Evolutionary conservation across 225 moss, liverwort and hornwort species (phyloP), one percentile per base, ranked within the genome.

Genomic region (Thuidium tamariscinum): DNA sequence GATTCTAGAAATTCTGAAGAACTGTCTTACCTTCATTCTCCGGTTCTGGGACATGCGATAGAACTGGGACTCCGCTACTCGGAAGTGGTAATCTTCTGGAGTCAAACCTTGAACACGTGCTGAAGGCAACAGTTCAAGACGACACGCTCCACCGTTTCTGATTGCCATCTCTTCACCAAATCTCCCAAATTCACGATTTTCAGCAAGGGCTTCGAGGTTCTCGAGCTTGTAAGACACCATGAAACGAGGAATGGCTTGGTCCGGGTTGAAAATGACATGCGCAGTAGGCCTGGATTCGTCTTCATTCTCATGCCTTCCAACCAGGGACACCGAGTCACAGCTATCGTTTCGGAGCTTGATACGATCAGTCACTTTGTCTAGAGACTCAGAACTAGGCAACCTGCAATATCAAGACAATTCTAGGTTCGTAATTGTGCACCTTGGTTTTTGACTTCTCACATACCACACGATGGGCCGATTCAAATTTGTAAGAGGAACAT

Each of bases 11-110:
- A 34, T 74, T 74, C 34, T 65, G 80, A 77, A 19, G 59, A 81
- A 46, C 48, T 22, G 27, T 21, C 56, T 56, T 60, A 90, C 90
- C 90, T 71, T 85, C 52, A 2, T 23, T 11, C 0, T 27, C 72
- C 74, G 79, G 63, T 86, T 84, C 42, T 13, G 10, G 41, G 89
- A 93, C 91, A 88, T 90, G 44, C 91, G 87, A 26, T 73, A 84
- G 83, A 93, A 91, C 49, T 93, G 90, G 19, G 93, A 90, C 83
- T 91, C 91, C 5, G 93, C 90, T 9, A 78, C 26, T 68, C 93
- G 87, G 83, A 85, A 90, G 87, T 93, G 91, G 72, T 57, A 69
- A 17, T 93, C 91, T 82, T 86, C 73, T 20, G 85, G 77, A 62
- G 83, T 79, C 13, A 23, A 66, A 16, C 83, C 88, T 42, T 89